Evolutionary conservation across 192 early-diverging fungal species (phyloP).

Genomic region (Linnemannia zychae): DNA sequence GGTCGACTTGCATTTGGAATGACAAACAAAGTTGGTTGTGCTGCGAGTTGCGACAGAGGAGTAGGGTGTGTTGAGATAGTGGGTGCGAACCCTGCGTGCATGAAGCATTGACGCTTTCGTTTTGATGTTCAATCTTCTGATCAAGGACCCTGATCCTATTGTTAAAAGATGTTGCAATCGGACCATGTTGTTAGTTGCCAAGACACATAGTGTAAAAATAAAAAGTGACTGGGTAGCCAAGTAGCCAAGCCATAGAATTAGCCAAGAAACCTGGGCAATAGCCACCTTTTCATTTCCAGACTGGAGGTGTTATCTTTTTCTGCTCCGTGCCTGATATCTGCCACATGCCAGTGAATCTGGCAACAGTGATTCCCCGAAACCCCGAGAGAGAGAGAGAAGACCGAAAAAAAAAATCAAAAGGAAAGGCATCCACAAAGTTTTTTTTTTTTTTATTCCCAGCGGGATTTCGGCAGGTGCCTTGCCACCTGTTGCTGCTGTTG

Average conservation of each 20-base stretch:
- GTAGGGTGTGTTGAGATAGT: background rate
- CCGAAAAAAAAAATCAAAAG: background rate
- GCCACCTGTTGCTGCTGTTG: background rate
- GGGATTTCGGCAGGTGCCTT: background rate
- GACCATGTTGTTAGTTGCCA: background rate
- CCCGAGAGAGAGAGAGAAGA: background rate
- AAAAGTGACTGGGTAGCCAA: no score
- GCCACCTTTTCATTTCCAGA: no score
- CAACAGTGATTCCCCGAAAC: conserved; percentile 2
- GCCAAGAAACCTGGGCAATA: background rate
- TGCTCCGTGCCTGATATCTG: background rate
- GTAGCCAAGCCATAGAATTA: background rate
- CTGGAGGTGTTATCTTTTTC: background rate
- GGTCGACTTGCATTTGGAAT: background rate
- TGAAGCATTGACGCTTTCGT: background rate
- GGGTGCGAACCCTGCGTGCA: no score
- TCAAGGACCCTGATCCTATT: background rate
- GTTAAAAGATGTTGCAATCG: background rate
- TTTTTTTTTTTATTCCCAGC: background rate
- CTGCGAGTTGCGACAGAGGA: no score
- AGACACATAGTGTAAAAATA: background rate
- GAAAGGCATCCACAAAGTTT: background rate
- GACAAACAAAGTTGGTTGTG: conserved; percentile 13
- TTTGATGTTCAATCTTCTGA: background rate
- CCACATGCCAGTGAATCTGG: background rate